A percentile compares a stretch with the other conserved stretches of the same genome.
These are phyloP conservation scores for Arabidopsis suecica DNA, from an alignment of 345 rosid species.

Conservation along the genomic window DNA sequence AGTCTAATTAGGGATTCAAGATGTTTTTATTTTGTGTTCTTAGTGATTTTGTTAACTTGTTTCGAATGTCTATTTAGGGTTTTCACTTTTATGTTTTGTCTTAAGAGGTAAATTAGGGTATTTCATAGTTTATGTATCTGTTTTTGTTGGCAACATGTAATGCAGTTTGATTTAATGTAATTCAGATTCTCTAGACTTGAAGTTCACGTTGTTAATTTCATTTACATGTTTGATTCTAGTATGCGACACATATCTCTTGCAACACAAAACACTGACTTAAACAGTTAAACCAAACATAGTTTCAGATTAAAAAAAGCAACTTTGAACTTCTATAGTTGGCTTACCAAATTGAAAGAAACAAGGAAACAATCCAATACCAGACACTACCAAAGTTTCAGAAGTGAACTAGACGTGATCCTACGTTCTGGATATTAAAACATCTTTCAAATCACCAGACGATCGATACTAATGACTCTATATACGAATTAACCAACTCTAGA, in stretches of 20 bases:
- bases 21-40: not conserved
- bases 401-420: not conserved
- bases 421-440: slow-evolving; percentile 12
- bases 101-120: not conserved
- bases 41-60: not conserved
- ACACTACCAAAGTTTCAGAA: not conserved
- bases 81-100: too few species aligned
- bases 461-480: slow-evolving; percentile 1
- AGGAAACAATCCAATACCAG: slow-evolving; percentile 3
- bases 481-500: slow-evolving; percentile 11
- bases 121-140: not conserved
- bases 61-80: too few species aligned
- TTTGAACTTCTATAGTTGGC: not conserved
- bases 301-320: not conserved
- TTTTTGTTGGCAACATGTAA: not conserved
- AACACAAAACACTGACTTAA: not conserved
- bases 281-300: not conserved
- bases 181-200: not conserved
- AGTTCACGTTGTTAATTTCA: not conserved
- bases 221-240: not conserved
- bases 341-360: not conserved
- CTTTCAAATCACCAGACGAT: slow-evolving; percentile 10
- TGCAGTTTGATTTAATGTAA: not conserved
- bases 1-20: not conserved
- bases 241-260: not conserved